These are phyloP conservation scores for Daedalea quercina DNA, from an alignment of 768 basidiomycete species.

Conservation along the genomic window DNA sequence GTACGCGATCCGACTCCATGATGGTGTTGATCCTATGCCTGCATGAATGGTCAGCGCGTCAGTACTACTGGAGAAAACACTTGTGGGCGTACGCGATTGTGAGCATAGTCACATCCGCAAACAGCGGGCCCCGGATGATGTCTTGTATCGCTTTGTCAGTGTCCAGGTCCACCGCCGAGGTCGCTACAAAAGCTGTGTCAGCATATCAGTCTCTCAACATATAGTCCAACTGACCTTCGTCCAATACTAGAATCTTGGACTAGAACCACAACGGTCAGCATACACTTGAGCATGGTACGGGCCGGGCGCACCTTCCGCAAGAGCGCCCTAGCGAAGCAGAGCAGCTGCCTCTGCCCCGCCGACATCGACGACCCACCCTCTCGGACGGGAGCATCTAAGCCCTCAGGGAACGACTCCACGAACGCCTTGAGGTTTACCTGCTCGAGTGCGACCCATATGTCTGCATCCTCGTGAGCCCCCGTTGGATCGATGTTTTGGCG, in stretches of 20 bases:
- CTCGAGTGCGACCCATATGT: conserved; percentile 83
- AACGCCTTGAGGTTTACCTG: conserved; percentile 64
- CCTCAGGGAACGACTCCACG: conserved; percentile 55
- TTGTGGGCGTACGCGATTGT: conserved; percentile 67
- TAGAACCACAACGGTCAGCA: conserved; percentile 18
- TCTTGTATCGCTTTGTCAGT: conserved; percentile 87
- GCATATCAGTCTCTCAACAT: background rate
- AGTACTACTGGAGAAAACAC: background rate
- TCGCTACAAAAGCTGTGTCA: conserved; percentile 40
- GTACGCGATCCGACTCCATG: conserved; percentile 69
- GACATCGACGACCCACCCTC: conserved; percentile 82
- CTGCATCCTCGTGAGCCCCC: conserved; percentile 62
- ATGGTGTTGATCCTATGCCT: conserved; percentile 83
- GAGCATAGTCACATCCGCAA: conserved; percentile 72
- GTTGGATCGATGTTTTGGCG: conserved; percentile 90
- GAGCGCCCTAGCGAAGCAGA: conserved; percentile 86
- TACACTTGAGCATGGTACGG: background rate
- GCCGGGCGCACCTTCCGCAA: conserved; percentile 47
- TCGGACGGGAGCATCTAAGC: conserved; percentile 64
- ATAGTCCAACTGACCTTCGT: conserved; percentile 56
- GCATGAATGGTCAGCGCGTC: background rate
- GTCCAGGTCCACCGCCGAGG: conserved; percentile 85
- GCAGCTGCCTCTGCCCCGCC: conserved; percentile 78
- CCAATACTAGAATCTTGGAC: conserved; percentile 87
- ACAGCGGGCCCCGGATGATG: conserved; percentile 76